Evolutionary conservation across 345 rosid species (phyloP).

Genomic region (Hevea brasiliensis): DNA sequence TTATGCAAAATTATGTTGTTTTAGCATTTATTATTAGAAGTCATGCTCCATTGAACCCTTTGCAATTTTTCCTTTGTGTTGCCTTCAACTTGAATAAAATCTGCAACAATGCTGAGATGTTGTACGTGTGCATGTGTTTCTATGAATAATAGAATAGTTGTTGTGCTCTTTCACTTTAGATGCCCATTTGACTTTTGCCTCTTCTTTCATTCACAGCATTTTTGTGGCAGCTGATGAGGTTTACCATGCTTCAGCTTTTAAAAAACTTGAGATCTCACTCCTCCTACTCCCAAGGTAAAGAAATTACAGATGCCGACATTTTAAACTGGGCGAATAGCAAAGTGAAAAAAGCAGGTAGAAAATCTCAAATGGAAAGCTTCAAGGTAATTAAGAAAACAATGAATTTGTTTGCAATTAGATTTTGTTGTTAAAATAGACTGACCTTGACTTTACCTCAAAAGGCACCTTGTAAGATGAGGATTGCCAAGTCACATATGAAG

Average conservation of each 20-base stretch:
- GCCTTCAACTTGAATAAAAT: neutral
- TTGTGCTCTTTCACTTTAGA: too few species aligned
- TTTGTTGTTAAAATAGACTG: too few species aligned
- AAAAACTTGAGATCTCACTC: conserved; percentile 78
- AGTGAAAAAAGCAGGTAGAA: conserved; percentile 72
- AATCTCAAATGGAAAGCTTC: conserved; percentile 82
- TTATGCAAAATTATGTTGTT: neutral
- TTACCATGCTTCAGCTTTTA: conserved; percentile 90
- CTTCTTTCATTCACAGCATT: conserved; percentile 51
- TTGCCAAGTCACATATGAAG: too few species aligned
- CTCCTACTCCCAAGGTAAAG: conserved; percentile 70
- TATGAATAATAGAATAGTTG: too few species aligned
- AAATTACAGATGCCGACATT: conserved; percentile 85
- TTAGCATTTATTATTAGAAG: neutral
- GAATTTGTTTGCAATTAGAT: neutral
- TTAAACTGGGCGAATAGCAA: conserved; percentile 84
- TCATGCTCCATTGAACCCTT: neutral
- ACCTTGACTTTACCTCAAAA: too few species aligned
- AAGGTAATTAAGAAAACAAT: conserved; percentile 51
- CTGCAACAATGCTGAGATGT: neutral
- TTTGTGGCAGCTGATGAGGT: conserved; percentile 98
- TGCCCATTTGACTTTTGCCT: conserved; percentile 6
- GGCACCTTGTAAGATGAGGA: too few species aligned
- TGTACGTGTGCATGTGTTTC: neutral
- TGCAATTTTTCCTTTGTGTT: neutral